These are phyloP conservation scores for Ophiocordyceps polyrhachis-furcata DNA, from an alignment of 2,329 filamentous ascomycete genomes.

Conservation along the genomic window DNA sequence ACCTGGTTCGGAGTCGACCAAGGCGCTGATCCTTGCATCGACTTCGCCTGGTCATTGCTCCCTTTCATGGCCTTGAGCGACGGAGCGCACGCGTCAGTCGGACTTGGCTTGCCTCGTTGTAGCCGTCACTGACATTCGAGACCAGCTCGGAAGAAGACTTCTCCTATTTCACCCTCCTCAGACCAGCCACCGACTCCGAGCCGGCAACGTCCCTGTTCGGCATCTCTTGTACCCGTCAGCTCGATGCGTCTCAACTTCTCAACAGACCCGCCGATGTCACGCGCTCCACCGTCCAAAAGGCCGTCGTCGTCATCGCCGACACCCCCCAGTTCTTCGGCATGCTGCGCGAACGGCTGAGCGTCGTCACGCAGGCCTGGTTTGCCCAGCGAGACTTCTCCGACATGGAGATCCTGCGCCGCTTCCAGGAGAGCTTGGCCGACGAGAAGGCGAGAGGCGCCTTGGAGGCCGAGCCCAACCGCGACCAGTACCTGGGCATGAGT, in stretches of 20 bases:
- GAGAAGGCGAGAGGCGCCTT: conserved; percentile 38
- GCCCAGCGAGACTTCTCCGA: conserved; percentile 85
- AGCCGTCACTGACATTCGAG: conserved; percentile 3
- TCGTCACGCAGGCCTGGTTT: conserved; percentile 94
- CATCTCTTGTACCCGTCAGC: conserved; percentile 84
- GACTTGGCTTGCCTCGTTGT: neutral
- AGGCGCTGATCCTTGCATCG: conserved; percentile 55
- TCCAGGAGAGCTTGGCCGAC: conserved; percentile 71
- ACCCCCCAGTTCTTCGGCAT: conserved; percentile 80
- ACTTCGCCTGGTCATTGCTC: conserved; percentile 79
- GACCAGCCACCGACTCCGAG: conserved; percentile 31
- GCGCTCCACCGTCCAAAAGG: conserved; percentile 94
- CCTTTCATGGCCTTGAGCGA: conserved; percentile 96
- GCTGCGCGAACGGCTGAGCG: conserved; percentile 70
- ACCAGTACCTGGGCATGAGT: conserved; percentile 78
- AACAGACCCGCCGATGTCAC: conserved; percentile 77
- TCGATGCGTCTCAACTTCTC: conserved; percentile 61
- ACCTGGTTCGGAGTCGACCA: conserved; percentile 67
- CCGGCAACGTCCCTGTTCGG: conserved; percentile 77
- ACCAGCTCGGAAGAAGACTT: conserved; percentile 77
- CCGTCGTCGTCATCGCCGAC: conserved; percentile 86
- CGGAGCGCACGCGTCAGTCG: conserved; percentile 72
- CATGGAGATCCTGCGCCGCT: conserved; percentile 71
- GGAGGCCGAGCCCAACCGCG: conserved; percentile 52
- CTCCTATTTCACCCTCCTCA: conserved; percentile 87